These are phyloP conservation scores for Yamadazyma sp. DNA, from an alignment of 1,139 yeast species.

Conservation along the genomic window DNA sequence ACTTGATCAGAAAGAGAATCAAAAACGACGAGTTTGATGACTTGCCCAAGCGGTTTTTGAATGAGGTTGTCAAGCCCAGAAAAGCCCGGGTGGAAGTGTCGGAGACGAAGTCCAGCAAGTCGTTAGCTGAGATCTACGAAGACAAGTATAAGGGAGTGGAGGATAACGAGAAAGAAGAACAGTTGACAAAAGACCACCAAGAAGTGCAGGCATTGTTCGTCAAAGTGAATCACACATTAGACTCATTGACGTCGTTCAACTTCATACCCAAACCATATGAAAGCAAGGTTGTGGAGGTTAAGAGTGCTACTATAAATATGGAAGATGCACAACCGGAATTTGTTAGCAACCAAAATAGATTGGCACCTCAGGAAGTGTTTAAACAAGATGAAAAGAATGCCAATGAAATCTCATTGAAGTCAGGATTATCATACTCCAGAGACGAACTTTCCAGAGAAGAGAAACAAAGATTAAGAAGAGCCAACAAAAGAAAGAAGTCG, in stretches of 20 bases:
- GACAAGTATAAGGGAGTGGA: constrained; percentile 65
- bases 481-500: constrained; percentile 77
- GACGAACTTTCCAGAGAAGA: constrained; percentile 85
- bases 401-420: constrained; percentile 67
- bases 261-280: constrained; percentile 90
- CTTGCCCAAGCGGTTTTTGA: constrained; percentile 67
- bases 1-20: constrained; percentile 80
- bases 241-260: constrained; percentile 88
- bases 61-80: constrained; percentile 57
- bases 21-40: constrained; percentile 79
- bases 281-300: constrained; percentile 69
- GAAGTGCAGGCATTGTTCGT: constrained; percentile 72
- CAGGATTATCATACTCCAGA: constrained; percentile 81
- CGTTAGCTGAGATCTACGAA: constrained; percentile 90
- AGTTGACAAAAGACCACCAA: constrained; percentile 67
- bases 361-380: constrained; percentile 97
- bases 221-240: constrained; percentile 68
- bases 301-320: constrained; percentile 79
- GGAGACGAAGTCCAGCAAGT: constrained; percentile 81
- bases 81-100: constrained; percentile 62
- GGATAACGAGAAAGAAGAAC: constrained; percentile 53
- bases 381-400: constrained; percentile 49
- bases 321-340: constrained; percentile 96
- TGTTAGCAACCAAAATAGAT: constrained; percentile 66
- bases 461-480: constrained; percentile 82